These are phyloP conservation scores for Paraglomus brasilianum DNA, from an alignment of 192 early-diverging fungal species.

Conservation along the genomic window DNA sequence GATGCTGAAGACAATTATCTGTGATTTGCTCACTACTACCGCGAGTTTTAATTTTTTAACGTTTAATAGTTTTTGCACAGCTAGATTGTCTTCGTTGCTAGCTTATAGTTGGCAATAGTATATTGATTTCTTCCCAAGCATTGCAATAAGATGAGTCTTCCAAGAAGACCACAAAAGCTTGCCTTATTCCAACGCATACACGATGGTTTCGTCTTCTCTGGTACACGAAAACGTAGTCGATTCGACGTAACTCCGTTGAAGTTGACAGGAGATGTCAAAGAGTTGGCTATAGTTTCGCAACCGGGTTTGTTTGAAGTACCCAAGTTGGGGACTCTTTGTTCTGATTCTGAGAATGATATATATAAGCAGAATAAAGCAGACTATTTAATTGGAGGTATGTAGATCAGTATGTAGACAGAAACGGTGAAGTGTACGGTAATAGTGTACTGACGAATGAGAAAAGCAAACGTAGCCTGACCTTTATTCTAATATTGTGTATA, in stretches of 20 bases:
- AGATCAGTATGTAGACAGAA: background rate
- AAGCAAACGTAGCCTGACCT: background rate
- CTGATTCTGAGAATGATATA: constrained; percentile 20
- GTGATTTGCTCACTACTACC: no score
- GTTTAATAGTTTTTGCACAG: no score
- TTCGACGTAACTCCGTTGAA: constrained; percentile 11
- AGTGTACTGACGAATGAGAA: background rate
- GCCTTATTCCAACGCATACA: constrained; percentile 45
- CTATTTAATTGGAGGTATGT: constrained; percentile 32
- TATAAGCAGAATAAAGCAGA: constrained; percentile 36
- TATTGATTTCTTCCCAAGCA: no score
- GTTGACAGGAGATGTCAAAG: constrained; percentile 27
- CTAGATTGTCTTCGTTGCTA: no score
- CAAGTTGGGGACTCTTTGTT: constrained; percentile 33
- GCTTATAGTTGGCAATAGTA: no score
- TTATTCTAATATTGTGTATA: constrained; percentile 2
- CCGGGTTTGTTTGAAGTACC: constrained; percentile 40
- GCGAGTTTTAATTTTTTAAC: no score
- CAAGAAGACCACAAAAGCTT: constrained; percentile 18
- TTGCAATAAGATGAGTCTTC: background rate
- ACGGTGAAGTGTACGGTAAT: background rate
- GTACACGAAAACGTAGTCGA: constrained; percentile 31
- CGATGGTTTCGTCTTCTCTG: constrained; percentile 51
- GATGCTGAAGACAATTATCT: no score
- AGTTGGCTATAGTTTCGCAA: constrained; percentile 21